Evolutionary conservation across 139 green algal species (phyloP).

Genomic region (Picochlorum sp.): DNA sequence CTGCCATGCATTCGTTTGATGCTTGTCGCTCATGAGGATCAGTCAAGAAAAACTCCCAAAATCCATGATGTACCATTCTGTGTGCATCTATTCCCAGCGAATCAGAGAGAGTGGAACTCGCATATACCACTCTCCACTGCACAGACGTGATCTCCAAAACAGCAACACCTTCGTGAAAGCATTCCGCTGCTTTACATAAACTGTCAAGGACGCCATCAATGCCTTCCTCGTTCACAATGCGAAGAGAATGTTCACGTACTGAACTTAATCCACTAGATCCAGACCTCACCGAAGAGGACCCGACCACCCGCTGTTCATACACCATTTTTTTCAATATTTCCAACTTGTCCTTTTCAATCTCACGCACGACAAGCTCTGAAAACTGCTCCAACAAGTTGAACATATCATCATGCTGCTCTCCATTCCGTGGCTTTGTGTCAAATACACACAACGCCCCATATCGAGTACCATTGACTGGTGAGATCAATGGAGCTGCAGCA

Average conservation of each 20-base stretch:
- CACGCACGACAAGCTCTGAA: constrained; percentile 71
- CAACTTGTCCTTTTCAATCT: constrained; percentile 73
- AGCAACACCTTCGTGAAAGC: constrained; percentile 69
- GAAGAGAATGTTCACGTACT: background rate
- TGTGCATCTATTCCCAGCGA: constrained; percentile 5
- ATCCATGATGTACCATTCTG: constrained; percentile 1
- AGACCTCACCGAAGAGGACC: background rate
- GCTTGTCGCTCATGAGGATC: background rate
- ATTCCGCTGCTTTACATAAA: constrained; percentile 17
- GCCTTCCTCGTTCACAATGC: background rate
- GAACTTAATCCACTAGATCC: background rate
- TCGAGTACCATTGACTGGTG: constrained; percentile 43
- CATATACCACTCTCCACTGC: constrained; percentile 24
- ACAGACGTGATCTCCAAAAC: constrained; percentile 41
- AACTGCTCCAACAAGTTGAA: constrained; percentile 71
- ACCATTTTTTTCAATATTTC: constrained; percentile 28
- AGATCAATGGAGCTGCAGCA: constrained; percentile 69
- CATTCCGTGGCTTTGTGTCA: constrained; percentile 54
- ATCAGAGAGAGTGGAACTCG: constrained; percentile 14
- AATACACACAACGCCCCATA: constrained; percentile 76
- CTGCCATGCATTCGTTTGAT: background rate
- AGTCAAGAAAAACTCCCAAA: constrained; percentile 25
- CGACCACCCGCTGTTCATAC: constrained; percentile 18
- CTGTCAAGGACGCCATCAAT: background rate
- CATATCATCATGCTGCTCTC: constrained; percentile 50